Conservation (phyloP, 73 alveolate genomes). For the Blepharisma japonicum region DNA sequence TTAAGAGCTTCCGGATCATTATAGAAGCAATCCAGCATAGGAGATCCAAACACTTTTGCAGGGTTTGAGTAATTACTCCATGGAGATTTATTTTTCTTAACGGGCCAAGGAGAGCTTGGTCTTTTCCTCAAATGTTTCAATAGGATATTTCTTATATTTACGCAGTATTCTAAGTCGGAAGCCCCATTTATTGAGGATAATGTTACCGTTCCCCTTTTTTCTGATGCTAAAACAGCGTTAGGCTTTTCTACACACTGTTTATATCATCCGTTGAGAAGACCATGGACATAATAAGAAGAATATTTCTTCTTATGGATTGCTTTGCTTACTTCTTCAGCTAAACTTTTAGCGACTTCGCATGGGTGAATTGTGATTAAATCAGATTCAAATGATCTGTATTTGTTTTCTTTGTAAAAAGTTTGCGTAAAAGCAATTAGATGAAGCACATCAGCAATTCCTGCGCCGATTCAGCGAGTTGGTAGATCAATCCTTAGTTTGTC, state of each 20-base stretch:
- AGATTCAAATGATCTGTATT: background rate
- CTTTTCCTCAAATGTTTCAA: background rate
- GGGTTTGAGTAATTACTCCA: background rate
- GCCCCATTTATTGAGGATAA: background rate
- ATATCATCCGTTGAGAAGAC: background rate
- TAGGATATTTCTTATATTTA: background rate
- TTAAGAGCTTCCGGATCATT: too few species aligned
- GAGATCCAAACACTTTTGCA: background rate
- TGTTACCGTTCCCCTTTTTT: constrained; percentile 21
- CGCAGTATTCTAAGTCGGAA: background rate
- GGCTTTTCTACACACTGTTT: constrained; percentile 24
- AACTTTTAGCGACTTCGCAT: background rate
- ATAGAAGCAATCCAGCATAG: background rate
- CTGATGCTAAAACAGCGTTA: background rate
- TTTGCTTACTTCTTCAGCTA: background rate
- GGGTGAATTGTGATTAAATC: background rate
- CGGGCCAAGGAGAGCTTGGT: background rate
- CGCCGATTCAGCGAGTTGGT: background rate
- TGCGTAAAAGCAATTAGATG: constrained; percentile 15
- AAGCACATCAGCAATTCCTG: constrained; percentile 21
- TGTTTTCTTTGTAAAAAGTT: background rate
- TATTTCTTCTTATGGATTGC: constrained; percentile 1
- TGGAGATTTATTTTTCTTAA: background rate
- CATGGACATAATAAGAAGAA: background rate
- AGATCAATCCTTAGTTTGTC: background rate